phyloP scores from a whole-genome alignment of 257 asterid genomes.

The Solanum virginianum region DNA sequence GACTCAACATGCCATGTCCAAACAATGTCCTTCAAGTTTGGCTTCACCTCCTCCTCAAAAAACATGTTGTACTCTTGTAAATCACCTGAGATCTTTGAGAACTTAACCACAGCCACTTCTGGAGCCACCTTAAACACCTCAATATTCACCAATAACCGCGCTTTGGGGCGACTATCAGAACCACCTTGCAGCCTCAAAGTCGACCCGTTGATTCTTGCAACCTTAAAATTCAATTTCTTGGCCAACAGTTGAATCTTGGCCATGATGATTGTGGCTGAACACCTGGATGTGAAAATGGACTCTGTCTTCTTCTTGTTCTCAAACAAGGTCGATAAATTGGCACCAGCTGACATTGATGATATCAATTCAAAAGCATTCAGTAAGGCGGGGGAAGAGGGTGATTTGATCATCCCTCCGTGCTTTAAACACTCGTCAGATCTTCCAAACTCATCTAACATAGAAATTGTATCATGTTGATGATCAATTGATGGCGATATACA shows the following conservation, averaged over 20 bases:
- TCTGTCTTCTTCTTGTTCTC: constrained; percentile 9
- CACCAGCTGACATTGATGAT: constrained; percentile 18
- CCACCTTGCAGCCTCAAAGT: constrained; percentile 15
- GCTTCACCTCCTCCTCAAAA: constrained; percentile 25
- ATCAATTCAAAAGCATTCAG: constrained; percentile 26
- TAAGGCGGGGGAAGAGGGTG: constrained; percentile 24
- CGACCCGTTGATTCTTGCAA: constrained; percentile 12
- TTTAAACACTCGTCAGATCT: constrained; percentile 3
- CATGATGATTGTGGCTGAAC: constrained; percentile 20
- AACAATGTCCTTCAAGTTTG: constrained; percentile 27
- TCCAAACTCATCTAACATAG: constrained; percentile 11
- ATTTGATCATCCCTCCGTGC: constrained; percentile 4
- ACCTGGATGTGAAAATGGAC: constrained; percentile 15
- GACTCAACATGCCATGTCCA: constrained; percentile 26
- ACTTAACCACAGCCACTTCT: constrained; percentile 34
- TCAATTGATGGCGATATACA: not conserved
- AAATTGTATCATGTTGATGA: constrained; percentile 4
- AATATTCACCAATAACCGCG: not conserved
- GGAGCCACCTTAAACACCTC: constrained; percentile 38
- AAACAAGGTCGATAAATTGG: constrained; percentile 13
- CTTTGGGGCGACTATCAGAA: no score
- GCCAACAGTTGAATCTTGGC: constrained; percentile 1
- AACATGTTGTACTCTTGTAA: constrained; percentile 24
- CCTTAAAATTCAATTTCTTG: no score
- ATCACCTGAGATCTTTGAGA: constrained; percentile 27